A percentile compares a stretch with the other conserved stretches of the same genome.
Conservation (phyloP, 1,284 basidiomycete species). For the Rhodotorula glutinis region DNA sequence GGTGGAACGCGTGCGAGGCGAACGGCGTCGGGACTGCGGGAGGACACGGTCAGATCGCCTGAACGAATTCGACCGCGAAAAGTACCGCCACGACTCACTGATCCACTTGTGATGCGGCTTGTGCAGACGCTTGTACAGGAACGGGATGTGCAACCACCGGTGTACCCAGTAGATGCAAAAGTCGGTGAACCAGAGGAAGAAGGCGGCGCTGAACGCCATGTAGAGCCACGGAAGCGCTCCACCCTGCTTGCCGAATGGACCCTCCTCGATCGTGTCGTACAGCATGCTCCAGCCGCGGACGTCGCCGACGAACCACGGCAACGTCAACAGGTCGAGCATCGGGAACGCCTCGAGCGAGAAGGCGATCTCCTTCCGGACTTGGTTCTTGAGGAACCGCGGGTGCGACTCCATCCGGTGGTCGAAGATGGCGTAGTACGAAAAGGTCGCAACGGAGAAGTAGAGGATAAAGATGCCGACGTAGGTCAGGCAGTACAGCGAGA, state of each 20-base stretch:
- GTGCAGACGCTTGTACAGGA: conserved; percentile 70
- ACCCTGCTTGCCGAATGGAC: conserved; percentile 54
- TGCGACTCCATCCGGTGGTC: conserved; percentile 93
- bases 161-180: conserved; percentile 92
- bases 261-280: conserved; percentile 70
- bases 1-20: conserved; percentile 96
- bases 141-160: conserved; percentile 80
- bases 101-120: conserved; percentile 96
- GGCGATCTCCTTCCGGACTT: conserved; percentile 78
- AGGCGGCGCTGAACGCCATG: conserved; percentile 46
- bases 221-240: conserved; percentile 49
- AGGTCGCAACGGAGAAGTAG: conserved; percentile 76
- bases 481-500: conserved; percentile 73
- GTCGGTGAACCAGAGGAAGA: conserved; percentile 87
- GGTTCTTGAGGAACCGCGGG: conserved; percentile 86
- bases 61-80: not conserved
- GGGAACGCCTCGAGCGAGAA: conserved; percentile 75
- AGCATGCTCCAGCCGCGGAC: conserved; percentile 79
- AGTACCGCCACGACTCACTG: conserved; percentile 56
- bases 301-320: conserved; percentile 93
- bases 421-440: conserved; percentile 85
- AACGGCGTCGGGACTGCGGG: conserved; percentile 88
- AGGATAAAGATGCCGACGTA: conserved; percentile 57
- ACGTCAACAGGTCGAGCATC: conserved; percentile 61
- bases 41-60: conserved; percentile 2